Conservation (phyloP, 768 basidiomycete genomes). For the Pisolithus tinctorius region DNA sequence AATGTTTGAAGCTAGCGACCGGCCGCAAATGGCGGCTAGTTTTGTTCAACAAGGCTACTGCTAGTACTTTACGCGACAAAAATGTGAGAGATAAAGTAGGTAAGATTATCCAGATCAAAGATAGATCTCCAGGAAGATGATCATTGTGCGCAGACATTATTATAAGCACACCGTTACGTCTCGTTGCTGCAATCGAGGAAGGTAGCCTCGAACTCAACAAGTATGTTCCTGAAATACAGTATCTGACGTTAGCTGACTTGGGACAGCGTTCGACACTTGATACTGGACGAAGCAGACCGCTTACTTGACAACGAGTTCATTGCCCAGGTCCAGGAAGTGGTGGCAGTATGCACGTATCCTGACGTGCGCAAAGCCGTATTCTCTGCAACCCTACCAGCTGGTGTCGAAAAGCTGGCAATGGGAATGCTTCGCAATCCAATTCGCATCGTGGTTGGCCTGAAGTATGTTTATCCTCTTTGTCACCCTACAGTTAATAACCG, state of each 20-base stretch:
- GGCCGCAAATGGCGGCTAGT: conserved; percentile 80
- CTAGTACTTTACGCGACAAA: conserved; percentile 71
- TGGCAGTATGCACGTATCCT: conserved; percentile 66
- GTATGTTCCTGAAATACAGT: conserved; percentile 37
- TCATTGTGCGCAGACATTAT: conserved; percentile 61
- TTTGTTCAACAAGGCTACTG: conserved; percentile 86
- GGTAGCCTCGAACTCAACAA: conserved; percentile 62
- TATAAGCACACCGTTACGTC: conserved; percentile 85
- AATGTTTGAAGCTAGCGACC: conserved; percentile 74
- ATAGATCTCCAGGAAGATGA: background rate
- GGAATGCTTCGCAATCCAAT: conserved; percentile 80
- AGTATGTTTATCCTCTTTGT: conserved; percentile 48
- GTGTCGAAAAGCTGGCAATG: conserved; percentile 83
- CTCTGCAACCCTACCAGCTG: conserved; percentile 89
- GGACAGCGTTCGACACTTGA: conserved; percentile 72
- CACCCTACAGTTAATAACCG: background rate
- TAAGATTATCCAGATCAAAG: conserved; percentile 29
- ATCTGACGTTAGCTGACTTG: conserved; percentile 3
- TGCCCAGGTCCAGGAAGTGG: conserved; percentile 81
- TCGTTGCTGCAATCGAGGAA: conserved; percentile 74
- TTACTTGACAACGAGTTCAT: conserved; percentile 88
- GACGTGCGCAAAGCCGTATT: conserved; percentile 82
- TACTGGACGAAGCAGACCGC: conserved; percentile 89
- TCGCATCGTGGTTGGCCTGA: conserved; percentile 92
- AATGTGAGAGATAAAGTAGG: conserved; percentile 70